These are phyloP conservation scores for Hypericum perforatum DNA, from an alignment of 345 rosid species.

Conservation along the genomic window DNA sequence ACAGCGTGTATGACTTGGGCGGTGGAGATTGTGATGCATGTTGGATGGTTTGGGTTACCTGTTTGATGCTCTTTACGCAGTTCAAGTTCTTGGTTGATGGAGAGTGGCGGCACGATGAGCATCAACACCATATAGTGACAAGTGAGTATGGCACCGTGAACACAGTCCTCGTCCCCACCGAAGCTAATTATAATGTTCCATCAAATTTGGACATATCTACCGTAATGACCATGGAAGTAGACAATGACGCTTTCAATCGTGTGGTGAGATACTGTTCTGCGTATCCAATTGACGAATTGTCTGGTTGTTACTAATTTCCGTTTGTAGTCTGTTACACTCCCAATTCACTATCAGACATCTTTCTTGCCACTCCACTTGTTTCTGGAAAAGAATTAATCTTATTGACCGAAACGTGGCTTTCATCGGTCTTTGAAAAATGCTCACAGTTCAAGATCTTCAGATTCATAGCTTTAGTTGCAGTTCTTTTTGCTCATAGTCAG, in stretches of 20 bases:
- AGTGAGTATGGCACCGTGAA: slow-evolving; percentile 24
- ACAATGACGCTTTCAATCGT: slow-evolving; percentile 15
- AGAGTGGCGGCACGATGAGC: slow-evolving; percentile 25
- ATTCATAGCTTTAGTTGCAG: no score
- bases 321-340: background rate
- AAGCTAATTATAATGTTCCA: slow-evolving; percentile 12
- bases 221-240: slow-evolving; percentile 14
- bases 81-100: slow-evolving; percentile 27
- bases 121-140: slow-evolving; percentile 7
- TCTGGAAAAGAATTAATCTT: no score
- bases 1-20: no score
- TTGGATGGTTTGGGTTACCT: no score
- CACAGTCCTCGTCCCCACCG: slow-evolving; percentile 7
- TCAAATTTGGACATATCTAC: slow-evolving; percentile 8
- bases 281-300: background rate
- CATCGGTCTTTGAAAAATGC: no score
- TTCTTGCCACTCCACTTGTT: background rate
- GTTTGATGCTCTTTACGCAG: slow-evolving; percentile 19
- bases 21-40: no score
- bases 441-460: no score
- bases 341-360: background rate
- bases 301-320: background rate
- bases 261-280: slow-evolving; percentile 14
- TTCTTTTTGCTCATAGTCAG: no score
- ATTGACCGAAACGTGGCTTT: no score